Conservation (phyloP, 208 protist species). For the Leishmania gerbilli region DNA sequence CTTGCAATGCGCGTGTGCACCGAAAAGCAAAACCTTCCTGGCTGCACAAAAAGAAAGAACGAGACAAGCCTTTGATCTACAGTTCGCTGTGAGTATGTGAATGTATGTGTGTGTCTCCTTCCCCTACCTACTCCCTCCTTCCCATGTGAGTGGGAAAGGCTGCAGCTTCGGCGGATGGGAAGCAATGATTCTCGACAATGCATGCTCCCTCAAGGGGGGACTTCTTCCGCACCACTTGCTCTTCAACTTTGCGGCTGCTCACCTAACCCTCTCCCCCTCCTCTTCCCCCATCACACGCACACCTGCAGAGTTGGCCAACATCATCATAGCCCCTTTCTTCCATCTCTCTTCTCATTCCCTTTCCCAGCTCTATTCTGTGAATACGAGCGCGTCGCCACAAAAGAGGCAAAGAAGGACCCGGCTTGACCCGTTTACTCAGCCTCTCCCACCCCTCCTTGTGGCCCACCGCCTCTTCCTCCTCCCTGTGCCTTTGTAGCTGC, state of each 20-base stretch:
- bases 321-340: background rate
- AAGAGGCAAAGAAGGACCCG: background rate
- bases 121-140: background rate
- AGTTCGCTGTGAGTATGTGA: background rate
- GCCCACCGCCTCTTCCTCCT: background rate
- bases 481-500: too few species aligned
- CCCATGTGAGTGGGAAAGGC: background rate
- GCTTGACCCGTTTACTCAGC: background rate
- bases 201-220: background rate
- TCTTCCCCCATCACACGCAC: background rate
- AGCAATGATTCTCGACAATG: background rate
- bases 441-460: background rate
- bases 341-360: background rate
- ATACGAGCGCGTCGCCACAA: background rate
- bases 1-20: background rate
- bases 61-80: background rate
- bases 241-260: background rate
- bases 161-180: background rate
- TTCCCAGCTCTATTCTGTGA: background rate
- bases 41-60: background rate
- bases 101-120: background rate
- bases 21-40: background rate
- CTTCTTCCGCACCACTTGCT: background rate
- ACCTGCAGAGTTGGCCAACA: background rate
- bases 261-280: background rate